Percentiles rank a stretch among this genome's conserved stretches.
phyloP scores from a whole-genome alignment of 306 rosid species.

The Urtica urens region DNA sequence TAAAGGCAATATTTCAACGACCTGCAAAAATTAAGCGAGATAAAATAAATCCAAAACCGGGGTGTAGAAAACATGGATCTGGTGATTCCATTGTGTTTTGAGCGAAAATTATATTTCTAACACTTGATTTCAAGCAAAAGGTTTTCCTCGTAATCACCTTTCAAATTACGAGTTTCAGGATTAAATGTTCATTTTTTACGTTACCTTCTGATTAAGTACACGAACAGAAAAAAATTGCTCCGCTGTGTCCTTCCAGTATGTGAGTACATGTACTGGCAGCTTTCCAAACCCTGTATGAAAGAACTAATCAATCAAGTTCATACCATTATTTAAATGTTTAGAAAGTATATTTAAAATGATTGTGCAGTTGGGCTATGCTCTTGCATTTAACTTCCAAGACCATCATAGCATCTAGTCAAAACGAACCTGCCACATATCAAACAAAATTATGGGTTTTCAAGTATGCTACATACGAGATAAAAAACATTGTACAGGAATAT shows the following conservation, averaged over 20 bases:
- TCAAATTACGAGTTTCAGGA: background rate
- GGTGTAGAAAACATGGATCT: too few species aligned
- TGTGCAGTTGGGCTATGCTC: background rate
- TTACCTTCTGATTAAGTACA: slow-evolving; percentile 49
- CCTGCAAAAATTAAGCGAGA: too few species aligned
- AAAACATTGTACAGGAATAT: background rate
- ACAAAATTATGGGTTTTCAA: background rate
- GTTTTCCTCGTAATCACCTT: background rate
- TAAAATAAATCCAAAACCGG: too few species aligned
- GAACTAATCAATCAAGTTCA: slow-evolving; percentile 5
- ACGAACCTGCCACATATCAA: slow-evolving; percentile 57
- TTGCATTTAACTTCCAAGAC: slow-evolving; percentile 65
- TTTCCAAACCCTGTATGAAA: slow-evolving; percentile 63
- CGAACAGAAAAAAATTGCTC: slow-evolving; percentile 60
- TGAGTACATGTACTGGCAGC: slow-evolving; percentile 64
- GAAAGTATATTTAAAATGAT: background rate
- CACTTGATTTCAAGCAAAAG: background rate
- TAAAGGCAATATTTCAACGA: too few species aligned
- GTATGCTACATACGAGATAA: background rate
- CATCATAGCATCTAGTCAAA: slow-evolving; percentile 91
- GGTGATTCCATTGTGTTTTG: too few species aligned
- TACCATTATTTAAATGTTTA: background rate
- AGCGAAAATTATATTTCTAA: too few species aligned
- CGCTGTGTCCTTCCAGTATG: slow-evolving; percentile 72
- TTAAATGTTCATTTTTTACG: background rate